Base-by-base conservation (phyloP, 2,329 filamentous ascomycete genomes). In the Hymenoscyphus fraxineus region DNA sequence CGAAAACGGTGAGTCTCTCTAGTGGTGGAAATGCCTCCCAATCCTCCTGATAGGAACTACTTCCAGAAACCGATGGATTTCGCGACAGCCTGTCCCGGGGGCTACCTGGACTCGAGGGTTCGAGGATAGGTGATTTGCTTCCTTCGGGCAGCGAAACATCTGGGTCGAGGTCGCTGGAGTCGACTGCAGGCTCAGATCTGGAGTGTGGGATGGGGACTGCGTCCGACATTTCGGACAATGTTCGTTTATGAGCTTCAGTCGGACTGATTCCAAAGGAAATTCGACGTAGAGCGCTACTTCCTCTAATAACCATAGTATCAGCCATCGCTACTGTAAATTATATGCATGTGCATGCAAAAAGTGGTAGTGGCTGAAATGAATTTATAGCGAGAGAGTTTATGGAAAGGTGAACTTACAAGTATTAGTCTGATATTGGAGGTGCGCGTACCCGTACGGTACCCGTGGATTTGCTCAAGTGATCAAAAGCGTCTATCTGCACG, bases 1-100 rank as follows among this genome's bases (percentile, higher is more conserved):
- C 95, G 72, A 99, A 92, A 64, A 98, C 87, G 47, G 91, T 93
- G 62, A 99, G 82, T 60, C 92, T 90, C 76, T 99, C 95, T 31
- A 97, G 81, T 0, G 94, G 93, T 10, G 93, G 92, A 67, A 96
- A 90, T 27, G 87, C 82, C 67, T 96, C 92, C 85, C 91, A 95
- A 75, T 94, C 92, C 71, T 95, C 91, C 64, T 95, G 91, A 73
- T 92, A 92, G n/a, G 87, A 89, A 76, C 88, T 92, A 77, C 88
- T 92, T 59, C 86, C 88, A n/a, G 91, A 93, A 76, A 93, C 93
- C 16, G 93, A 96, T 16, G 85, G 83, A 63, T 90, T 89, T 65
- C 93, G 86, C 7, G 93, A 96, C 58, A 93, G 79, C 68, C 35
- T 35, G 35, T 35, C 35, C 35, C 81, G 73, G 59, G 86, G 80